Evolutionary conservation across 305 asterid genomes (phyloP).

Genomic region (Fraxinus greggii): DNA sequence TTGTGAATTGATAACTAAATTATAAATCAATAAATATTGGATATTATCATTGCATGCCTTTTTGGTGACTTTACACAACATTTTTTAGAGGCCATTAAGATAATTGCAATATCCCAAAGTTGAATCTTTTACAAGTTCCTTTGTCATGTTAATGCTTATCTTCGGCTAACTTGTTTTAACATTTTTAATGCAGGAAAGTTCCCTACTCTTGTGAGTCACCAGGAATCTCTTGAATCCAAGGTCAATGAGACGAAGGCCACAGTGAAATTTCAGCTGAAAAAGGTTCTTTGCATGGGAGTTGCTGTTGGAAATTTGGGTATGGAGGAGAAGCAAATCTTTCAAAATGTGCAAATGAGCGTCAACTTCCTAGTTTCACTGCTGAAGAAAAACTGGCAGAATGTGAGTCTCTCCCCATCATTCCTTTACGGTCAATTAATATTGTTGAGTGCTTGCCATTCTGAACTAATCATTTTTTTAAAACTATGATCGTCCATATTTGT

Average conservation of each 20-base stretch:
- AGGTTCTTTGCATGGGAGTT: constrained; percentile 75
- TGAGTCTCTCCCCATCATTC: constrained; percentile 25
- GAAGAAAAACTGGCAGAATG: constrained; percentile 75
- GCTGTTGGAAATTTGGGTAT: constrained; percentile 64
- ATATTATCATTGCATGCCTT: not conserved
- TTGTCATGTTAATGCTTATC: not conserved
- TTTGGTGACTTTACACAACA: not conserved
- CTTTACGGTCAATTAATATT: not conserved
- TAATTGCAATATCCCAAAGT: not conserved
- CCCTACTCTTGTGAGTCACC: constrained; percentile 62
- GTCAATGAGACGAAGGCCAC: constrained; percentile 68
- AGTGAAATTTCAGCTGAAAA: constrained; percentile 62
- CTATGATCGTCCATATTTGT: not conserved
- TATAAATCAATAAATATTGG: not conserved
- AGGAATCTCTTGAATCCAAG: constrained; percentile 62
- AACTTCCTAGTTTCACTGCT: constrained; percentile 58
- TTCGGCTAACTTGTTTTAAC: not conserved
- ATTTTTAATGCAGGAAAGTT: constrained; percentile 50
- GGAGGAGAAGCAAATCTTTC: constrained; percentile 72
- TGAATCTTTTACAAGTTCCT: not conserved
- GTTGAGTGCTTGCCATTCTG: not conserved
- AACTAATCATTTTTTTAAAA: not conserved
- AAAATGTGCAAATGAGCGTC: constrained; percentile 69
- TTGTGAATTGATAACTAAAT: not conserved
- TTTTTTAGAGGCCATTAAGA: not conserved